Percentiles rank a stretch among this genome's conserved stretches.
Conservation (phyloP, 192 early-diverging fungal species). For the Entrophospora sp. region DNA sequence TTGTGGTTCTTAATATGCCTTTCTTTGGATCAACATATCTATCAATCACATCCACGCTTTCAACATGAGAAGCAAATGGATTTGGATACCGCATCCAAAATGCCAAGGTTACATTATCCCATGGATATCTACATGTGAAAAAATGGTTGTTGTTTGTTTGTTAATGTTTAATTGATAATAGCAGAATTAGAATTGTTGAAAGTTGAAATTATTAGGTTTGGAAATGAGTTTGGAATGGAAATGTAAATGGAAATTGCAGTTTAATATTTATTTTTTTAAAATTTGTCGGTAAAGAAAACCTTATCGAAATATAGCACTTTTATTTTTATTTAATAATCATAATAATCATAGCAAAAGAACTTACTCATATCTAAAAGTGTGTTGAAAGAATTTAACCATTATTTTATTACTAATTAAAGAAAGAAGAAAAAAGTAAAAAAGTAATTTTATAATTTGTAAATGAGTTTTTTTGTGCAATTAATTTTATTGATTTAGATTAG, state of each 20-base stretch:
- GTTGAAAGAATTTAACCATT: constrained; percentile 82
- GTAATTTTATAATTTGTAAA: too few relatives aligned
- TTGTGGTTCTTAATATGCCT: constrained; percentile 75
- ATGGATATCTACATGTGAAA: constrained; percentile 38
- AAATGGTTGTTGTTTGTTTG: too few relatives aligned
- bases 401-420: background rate
- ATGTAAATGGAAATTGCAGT: background rate
- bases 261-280: background rate
- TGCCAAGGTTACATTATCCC: constrained; percentile 79
- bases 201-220: background rate
- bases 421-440: too few relatives aligned
- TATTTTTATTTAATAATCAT: too few relatives aligned
- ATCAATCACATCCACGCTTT: constrained; percentile 88
- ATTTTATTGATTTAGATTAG: too few relatives aligned
- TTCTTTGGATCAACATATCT: constrained; percentile 68
- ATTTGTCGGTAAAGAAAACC: too few relatives aligned
- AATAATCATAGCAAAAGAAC: constrained; percentile 11
- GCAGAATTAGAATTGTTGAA: background rate
- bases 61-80: constrained; percentile 91
- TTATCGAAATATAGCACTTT: too few relatives aligned
- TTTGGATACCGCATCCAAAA: constrained; percentile 96
- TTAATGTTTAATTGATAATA: too few relatives aligned
- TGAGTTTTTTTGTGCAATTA: too few relatives aligned
- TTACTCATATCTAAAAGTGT: constrained; percentile 66
- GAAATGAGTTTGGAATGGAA: background rate